phyloP scores from a whole-genome alignment of 805 yeast genomes.

The Metschnikowia colocasiae region DNA sequence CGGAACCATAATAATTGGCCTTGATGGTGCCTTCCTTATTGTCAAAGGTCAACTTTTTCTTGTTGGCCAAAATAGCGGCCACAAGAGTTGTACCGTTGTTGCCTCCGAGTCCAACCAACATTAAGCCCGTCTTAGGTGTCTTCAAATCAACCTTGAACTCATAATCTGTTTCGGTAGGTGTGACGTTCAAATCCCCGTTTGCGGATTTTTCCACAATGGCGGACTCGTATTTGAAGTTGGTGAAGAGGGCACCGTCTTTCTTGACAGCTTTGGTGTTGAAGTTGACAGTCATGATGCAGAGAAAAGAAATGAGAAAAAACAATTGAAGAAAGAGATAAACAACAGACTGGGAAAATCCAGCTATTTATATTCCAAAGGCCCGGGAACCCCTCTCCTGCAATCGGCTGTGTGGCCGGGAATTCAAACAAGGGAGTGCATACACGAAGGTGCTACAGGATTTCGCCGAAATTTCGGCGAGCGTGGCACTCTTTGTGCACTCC shows the following conservation, averaged over 20 bases:
- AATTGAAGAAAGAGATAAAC: neutral
- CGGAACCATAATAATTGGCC: constrained; percentile 90
- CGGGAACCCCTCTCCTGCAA: neutral
- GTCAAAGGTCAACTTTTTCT: constrained; percentile 69
- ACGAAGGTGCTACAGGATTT: neutral
- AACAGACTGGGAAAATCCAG: neutral
- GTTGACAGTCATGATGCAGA: constrained; percentile 16
- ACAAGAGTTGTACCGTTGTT: constrained; percentile 92
- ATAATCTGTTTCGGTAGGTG: constrained; percentile 68
- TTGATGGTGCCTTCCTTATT: constrained; percentile 73
- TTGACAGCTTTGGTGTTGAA: constrained; percentile 41
- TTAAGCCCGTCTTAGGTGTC: constrained; percentile 80
- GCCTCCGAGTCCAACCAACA: constrained; percentile 95
- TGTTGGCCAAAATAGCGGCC: constrained; percentile 83
- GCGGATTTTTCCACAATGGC: constrained; percentile 59
- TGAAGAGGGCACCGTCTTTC: constrained; percentile 49
- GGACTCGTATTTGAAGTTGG: constrained; percentile 70
- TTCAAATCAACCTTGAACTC: constrained; percentile 81
- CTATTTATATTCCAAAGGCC: neutral
- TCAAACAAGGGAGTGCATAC: constrained; percentile 4
- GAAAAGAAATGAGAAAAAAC: neutral
- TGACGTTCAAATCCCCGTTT: constrained; percentile 56
- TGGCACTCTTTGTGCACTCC: constrained; percentile 8
- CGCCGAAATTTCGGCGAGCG: constrained; percentile 22
- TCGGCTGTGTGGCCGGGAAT: neutral